Base-by-base conservation (phyloP, 805 yeast genomes). In the Candida krabiensis region DNA sequence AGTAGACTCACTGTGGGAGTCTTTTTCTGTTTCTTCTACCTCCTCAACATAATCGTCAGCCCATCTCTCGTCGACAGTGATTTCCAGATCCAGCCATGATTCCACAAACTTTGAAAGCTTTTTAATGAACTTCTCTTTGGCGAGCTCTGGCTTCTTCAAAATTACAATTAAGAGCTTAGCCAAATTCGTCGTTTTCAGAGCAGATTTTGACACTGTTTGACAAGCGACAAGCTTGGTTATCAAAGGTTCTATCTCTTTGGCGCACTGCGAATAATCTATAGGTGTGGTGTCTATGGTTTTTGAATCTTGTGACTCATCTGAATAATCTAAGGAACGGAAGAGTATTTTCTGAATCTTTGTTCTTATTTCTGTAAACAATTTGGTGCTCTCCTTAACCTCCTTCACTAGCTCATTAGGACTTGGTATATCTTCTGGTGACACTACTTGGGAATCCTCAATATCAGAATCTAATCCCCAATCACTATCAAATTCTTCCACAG, bases 101-200 rank as follows among this genome's bases (percentile, higher is more conserved):
- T 37, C 4, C 29, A 63, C 55, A 46, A 51, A 47, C 7, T 41
- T 37, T 7, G 39, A 34, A 9, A 57, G 40, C 22, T 47, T 50
- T 26, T 40, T 47, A 14, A 43, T 43, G 35, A 48, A 47, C 25
- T 41, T 44, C 3, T 49, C 29, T 0, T 40, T 27, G 14, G 54
- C 41, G 16, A 55, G 42, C 39, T 67, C 69, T 2, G 71, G 71
- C 42, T 66, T 66, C 34, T 53, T 64, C 39, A 69, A 47, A 8
- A 67, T 48, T 15, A 53, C 49, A 17, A 56, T 44, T 15, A 69
- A 38, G 4, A 68, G 46, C 27, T 61, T 66, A 25, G 53, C 53
- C 8, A 69, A 32, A 13, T 61, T 61, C 1, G 63, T 46, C 2
- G 61, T 47, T 28, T 55, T 56, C 9, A 69, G 33, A 15, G 61